phyloP scores from a whole-genome alignment of 2,329 filamentous ascomycete genomes.

The Alternaria ethzedia region DNA sequence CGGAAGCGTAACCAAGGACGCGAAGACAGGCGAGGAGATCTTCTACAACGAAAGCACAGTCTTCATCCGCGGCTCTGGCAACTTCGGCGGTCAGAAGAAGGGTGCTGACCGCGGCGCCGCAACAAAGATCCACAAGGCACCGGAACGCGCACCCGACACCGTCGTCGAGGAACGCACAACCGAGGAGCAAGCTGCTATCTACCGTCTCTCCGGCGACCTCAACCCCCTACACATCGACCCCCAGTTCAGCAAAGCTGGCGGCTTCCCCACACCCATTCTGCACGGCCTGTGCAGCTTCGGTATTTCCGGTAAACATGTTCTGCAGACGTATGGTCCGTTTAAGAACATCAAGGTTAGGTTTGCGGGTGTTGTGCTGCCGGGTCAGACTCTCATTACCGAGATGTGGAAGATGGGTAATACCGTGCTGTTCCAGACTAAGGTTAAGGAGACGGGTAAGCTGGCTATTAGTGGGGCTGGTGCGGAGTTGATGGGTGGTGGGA shows the following conservation, averaged over 20 bases:
- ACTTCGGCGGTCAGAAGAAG: slow-evolving; percentile 85
- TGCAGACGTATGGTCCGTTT: slow-evolving; percentile 80
- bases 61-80: slow-evolving; percentile 89
- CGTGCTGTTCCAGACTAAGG: slow-evolving; percentile 83
- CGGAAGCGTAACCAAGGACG: slow-evolving; percentile 82
- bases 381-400: slow-evolving; percentile 87
- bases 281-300: slow-evolving; percentile 98
- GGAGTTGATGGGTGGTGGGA: slow-evolving; percentile 67
- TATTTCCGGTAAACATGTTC: slow-evolving; percentile 87
- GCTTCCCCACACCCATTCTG: slow-evolving; percentile 92
- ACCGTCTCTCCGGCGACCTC: slow-evolving; percentile 91
- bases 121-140: slow-evolving; percentile 79
- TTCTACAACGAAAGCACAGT: slow-evolving; percentile 98
- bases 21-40: slow-evolving; percentile 82
- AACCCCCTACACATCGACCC: slow-evolving; percentile 98
- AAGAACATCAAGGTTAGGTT: slow-evolving; percentile 95
- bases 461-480: slow-evolving; percentile 82
- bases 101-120: slow-evolving; percentile 77
- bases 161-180: slow-evolving; percentile 86
- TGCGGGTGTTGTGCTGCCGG: slow-evolving; percentile 82
- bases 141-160: slow-evolving; percentile 76
- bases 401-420: slow-evolving; percentile 89
- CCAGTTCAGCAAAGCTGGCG: slow-evolving; percentile 89
- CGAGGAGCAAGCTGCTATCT: slow-evolving; percentile 90
- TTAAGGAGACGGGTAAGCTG: slow-evolving; percentile 91